Conservation (phyloP, 495 filamentous ascomycete genomes). For the Aspergillus bertholletiae region DNA sequence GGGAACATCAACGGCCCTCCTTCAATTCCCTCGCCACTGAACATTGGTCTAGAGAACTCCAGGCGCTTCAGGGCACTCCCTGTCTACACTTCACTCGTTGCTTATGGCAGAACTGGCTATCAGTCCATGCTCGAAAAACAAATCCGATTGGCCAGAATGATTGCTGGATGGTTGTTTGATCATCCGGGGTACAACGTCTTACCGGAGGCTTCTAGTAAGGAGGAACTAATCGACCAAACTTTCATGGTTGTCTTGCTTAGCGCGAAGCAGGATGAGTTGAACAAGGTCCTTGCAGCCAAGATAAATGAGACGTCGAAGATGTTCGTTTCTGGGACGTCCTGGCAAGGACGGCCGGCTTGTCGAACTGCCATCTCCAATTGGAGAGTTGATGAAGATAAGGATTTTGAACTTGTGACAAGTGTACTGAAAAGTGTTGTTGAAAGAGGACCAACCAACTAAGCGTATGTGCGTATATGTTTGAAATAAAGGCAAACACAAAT, state of each 20-base stretch:
- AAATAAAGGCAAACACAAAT: background rate
- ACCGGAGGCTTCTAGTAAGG: slow-evolving; percentile 37
- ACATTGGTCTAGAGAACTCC: slow-evolving; percentile 89
- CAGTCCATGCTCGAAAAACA: slow-evolving; percentile 68
- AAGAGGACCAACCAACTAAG: background rate
- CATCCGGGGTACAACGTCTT: slow-evolving; percentile 63
- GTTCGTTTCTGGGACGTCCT: slow-evolving; percentile 79
- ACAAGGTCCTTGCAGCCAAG: slow-evolving; percentile 56
- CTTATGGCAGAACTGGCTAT: slow-evolving; percentile 71
- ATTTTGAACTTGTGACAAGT: slow-evolving; percentile 32
- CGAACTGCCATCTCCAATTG: slow-evolving; percentile 84
- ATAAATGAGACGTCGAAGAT: slow-evolving; percentile 75
- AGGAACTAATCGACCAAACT: slow-evolving; percentile 42
- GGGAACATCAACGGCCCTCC: slow-evolving; percentile 28
- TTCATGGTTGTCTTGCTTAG: slow-evolving; percentile 81
- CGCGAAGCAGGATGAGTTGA: slow-evolving; percentile 65
- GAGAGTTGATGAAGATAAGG: slow-evolving; percentile 46
- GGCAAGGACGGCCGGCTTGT: slow-evolving; percentile 67
- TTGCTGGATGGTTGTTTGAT: slow-evolving; percentile 59
- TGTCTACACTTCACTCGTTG: slow-evolving; percentile 75
- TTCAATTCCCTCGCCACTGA: slow-evolving; percentile 73
- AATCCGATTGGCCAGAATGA: slow-evolving; percentile 62
- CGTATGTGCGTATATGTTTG: background rate
- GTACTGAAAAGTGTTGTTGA: slow-evolving; percentile 32
- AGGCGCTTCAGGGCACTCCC: slow-evolving; percentile 86